Evolutionary conservation across 768 basidiomycete genomes (phyloP).

Genomic region (Tubosaeta sp.): DNA sequence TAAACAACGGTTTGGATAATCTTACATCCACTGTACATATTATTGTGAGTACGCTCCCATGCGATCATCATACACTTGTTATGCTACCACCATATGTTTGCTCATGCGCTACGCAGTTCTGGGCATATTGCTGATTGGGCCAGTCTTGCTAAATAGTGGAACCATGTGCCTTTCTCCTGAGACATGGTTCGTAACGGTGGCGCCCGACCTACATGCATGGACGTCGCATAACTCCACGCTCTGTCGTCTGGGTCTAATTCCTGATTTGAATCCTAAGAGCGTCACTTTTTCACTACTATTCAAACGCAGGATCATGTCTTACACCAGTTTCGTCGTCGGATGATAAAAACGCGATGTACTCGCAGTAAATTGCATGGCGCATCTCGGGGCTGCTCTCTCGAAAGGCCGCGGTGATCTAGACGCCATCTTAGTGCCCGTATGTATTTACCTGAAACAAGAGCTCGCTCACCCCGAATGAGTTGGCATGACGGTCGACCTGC

Average conservation of each 20-base stretch:
- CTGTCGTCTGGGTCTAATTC: constrained; percentile 37
- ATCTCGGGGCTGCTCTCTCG: neutral
- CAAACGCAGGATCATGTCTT: neutral
- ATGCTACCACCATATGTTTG: neutral
- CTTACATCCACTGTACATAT: constrained; percentile 3
- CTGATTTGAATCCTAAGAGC: constrained; percentile 3
- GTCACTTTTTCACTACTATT: neutral
- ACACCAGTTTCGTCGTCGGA: neutral
- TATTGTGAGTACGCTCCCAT: constrained; percentile 13
- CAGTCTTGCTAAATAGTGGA: neutral
- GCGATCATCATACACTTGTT: neutral
- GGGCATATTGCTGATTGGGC: neutral
- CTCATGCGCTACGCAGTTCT: neutral
- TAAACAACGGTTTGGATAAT: constrained; percentile 79
- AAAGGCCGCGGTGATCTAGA: constrained; percentile 15
- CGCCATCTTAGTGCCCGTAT: neutral
- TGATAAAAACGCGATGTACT: constrained; percentile 5
- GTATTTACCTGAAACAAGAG: neutral
- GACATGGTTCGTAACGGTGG: neutral
- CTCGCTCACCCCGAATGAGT: neutral
- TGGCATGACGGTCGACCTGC: constrained; percentile 2
- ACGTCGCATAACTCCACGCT: constrained; percentile 31
- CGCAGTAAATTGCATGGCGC: constrained; percentile 8
- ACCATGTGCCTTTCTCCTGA: neutral
- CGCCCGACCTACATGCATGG: neutral